These are phyloP conservation scores for Colletotrichum tropicale DNA, from an alignment of 2,329 filamentous ascomycete species.

Conservation along the genomic window DNA sequence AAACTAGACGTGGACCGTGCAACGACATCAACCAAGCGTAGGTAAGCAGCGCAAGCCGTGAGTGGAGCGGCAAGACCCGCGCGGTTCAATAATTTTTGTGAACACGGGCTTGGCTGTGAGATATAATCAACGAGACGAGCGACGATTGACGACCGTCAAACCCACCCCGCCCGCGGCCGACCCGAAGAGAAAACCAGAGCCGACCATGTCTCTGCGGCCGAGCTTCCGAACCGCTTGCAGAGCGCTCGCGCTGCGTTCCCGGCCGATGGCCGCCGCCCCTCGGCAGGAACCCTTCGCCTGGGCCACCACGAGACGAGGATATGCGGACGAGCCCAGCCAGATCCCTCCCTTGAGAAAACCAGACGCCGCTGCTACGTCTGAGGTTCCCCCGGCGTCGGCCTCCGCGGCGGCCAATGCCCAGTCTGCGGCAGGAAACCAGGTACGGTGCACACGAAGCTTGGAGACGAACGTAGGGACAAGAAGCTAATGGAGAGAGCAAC, in stretches of 20 bases:
- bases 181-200: not conserved
- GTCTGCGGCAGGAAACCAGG: not conserved
- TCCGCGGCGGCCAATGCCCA: not conserved
- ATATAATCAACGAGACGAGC: not conserved
- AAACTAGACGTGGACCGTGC: not conserved
- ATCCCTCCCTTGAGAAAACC: not conserved
- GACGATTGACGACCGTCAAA: not conserved
- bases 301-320: constrained; percentile 26
- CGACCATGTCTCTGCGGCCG: constrained; percentile 59
- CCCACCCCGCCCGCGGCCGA: not conserved
- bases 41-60: not conserved
- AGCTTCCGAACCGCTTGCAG: constrained; percentile 50
- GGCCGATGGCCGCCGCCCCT: constrained; percentile 33
- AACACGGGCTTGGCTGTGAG: not conserved
- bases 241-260: constrained; percentile 42
- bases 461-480: not conserved
- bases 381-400: not conserved
- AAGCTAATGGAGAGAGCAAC: not conserved
- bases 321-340: constrained; percentile 26
- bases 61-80: constrained; percentile 18
- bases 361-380: not conserved
- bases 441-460: not conserved
- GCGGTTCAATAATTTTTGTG: constrained; percentile 20
- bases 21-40: not conserved
- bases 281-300: constrained; percentile 28